Evolutionary conservation across 129 eudicot genomes (phyloP).

Genomic region (sunflower (Helianthus annuus)): HanXRQr2.0-SUNRISE NC_035438.2:39970625-39971124

Average conservation of each 20-base stretch:
- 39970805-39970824: constrained; percentile 89
- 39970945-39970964: constrained; percentile 92
- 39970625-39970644: constrained; percentile 90
- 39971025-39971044: constrained; percentile 40
- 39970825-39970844: constrained; percentile 94
- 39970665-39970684: constrained; percentile 64
- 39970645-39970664: constrained; percentile 72
- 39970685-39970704: constrained; percentile 69
- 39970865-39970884: neutral
- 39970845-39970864: constrained; percentile 95
- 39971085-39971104: constrained; percentile 63
- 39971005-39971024: constrained; percentile 85
- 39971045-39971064: constrained; percentile 69
- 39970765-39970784: constrained; percentile 98
- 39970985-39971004: constrained; percentile 92
- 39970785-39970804: constrained; percentile 97
- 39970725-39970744: constrained; percentile 78
- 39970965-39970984: constrained; percentile 95
- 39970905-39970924: constrained; percentile 2
- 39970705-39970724: constrained; percentile 88
- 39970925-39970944: constrained; percentile 78
- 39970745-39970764: constrained; percentile 72
- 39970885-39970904: neutral
- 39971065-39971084: constrained; percentile 61
- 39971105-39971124: constrained; percentile 63